A percentile compares a stretch with the other conserved stretches of the same genome.
Conservation (phyloP, 148 eudicot species). For the Polygonum maritimum region DNA sequence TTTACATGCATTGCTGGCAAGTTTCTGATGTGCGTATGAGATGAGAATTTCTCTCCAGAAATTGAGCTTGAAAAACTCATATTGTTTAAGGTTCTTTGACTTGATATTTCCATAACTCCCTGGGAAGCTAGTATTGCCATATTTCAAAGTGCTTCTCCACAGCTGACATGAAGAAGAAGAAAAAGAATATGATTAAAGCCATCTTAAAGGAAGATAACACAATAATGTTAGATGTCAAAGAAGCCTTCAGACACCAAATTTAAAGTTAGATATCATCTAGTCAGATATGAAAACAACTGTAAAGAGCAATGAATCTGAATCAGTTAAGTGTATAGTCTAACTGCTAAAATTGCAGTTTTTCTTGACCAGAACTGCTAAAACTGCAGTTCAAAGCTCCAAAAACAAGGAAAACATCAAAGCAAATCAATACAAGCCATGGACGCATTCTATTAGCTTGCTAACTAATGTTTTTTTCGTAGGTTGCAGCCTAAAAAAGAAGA, state of each 20-base stretch:
- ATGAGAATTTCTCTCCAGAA: slow-evolving; percentile 23
- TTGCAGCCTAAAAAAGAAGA: not conserved
- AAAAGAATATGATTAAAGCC: not conserved
- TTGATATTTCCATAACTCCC: slow-evolving; percentile 39
- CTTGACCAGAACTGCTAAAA: no score
- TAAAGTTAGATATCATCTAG: not conserved
- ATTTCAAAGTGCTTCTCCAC: slow-evolving; percentile 24
- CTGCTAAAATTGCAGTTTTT: no score
- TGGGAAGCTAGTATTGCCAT: slow-evolving; percentile 77
- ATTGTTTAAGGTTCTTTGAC: slow-evolving; percentile 34
- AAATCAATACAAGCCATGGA: not conserved
- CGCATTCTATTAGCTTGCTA: not conserved
- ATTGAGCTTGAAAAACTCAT: slow-evolving; percentile 52
- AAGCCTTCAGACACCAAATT: not conserved
- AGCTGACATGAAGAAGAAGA: not conserved
- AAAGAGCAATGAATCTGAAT: not conserved
- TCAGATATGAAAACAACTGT: slow-evolving; percentile 1
- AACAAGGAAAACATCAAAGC: not conserved
- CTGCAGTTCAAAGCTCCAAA: not conserved
- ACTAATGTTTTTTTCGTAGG: not conserved
- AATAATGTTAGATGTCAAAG: not conserved
- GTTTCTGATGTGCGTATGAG: slow-evolving; percentile 17
- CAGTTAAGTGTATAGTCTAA: not conserved
- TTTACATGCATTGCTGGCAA: slow-evolving; percentile 15
- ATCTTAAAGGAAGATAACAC: not conserved